A percentile compares a stretch with the other conserved stretches of the same genome.
Evolutionary conservation across 352 stramenopile genomes (phyloP).

Genomic region (Phytophthora agathidicida): DNA sequence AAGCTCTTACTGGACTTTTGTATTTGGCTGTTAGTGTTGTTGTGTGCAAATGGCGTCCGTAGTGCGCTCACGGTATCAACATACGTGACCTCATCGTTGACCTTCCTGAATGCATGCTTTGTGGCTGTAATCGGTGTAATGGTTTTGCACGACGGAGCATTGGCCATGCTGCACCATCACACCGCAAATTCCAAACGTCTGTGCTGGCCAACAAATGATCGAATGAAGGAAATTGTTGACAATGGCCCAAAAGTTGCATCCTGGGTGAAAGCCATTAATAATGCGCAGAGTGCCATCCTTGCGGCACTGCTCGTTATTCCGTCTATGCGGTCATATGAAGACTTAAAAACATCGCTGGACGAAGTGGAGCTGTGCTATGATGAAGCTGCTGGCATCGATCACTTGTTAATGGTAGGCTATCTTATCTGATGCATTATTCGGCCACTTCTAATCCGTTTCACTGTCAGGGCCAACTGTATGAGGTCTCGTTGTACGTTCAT

Average conservation of each 20-base stretch:
- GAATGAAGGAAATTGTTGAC: conserved; percentile 21
- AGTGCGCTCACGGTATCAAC: conserved; percentile 73
- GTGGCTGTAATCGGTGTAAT: conserved; percentile 27
- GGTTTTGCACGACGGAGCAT: conserved; percentile 1
- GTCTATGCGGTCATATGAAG: conserved; percentile 36
- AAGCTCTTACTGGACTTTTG: not conserved
- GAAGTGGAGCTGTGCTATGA: conserved; percentile 30
- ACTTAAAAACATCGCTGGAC: conserved; percentile 27
- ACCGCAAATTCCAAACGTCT: conserved; percentile 1
- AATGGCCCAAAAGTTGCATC: conserved; percentile 16
- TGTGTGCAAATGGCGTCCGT: conserved; percentile 61
- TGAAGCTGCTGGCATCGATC: conserved; percentile 28
- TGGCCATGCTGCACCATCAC: conserved; percentile 13
- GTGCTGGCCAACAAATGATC: conserved; percentile 24
- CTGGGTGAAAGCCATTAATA: conserved; percentile 41
- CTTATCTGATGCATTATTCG: not conserved
- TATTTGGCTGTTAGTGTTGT: conserved; percentile 34
- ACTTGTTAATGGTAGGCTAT: conserved; percentile 37
- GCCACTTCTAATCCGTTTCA: not conserved
- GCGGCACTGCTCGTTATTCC: conserved; percentile 35
- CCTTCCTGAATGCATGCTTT: conserved; percentile 49
- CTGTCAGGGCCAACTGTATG: conserved; percentile 44
- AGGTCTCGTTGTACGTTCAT: conserved; percentile 37
- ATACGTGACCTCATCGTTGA: conserved; percentile 48
- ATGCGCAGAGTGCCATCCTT: conserved; percentile 27